Conservation (phyloP, 1,284 basidiomycete genomes). For the Sporisorium scitamineum region DNA sequence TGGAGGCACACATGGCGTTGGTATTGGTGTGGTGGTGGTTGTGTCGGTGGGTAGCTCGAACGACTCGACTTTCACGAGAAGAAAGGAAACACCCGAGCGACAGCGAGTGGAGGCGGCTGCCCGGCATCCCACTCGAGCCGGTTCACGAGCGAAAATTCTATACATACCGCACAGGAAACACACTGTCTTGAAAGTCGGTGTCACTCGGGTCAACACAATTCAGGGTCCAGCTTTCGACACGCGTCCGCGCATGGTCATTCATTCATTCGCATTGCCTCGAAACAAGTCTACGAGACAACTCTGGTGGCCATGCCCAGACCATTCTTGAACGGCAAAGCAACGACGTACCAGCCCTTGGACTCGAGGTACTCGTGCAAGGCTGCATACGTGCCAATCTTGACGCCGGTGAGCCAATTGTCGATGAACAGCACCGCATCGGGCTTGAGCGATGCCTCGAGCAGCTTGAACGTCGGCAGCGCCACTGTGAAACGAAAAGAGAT, state of each 20-base stretch:
- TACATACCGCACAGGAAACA: not conserved
- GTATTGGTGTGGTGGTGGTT: not conserved
- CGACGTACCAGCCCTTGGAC: conserved; percentile 36
- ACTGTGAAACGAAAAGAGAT: not conserved
- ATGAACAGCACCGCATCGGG: conserved; percentile 39
- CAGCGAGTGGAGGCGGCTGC: conserved; percentile 6
- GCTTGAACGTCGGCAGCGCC: conserved; percentile 45
- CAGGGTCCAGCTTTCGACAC: conserved; percentile 4
- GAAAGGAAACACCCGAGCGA: no score
- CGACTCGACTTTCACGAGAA: not conserved
- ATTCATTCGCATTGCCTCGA: not conserved
- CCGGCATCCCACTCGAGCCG: conserved; percentile 7
- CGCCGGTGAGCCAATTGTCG: conserved; percentile 41
- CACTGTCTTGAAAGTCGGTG: not conserved
- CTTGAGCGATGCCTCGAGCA: conserved; percentile 33
- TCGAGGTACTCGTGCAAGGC: conserved; percentile 33
- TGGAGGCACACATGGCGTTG: conserved; percentile 4
- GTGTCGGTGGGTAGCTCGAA: not conserved
- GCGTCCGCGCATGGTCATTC: no score
- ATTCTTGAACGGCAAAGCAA: conserved; percentile 44
- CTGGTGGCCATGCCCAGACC: conserved; percentile 39
- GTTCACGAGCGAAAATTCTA: not conserved
- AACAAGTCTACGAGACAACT: conserved; percentile 5
- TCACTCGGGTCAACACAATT: not conserved
- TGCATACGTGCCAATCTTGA: conserved; percentile 33